These are phyloP conservation scores for Tricholoma sp. DNA, from an alignment of 768 basidiomycete species.

Conservation along the genomic window DNA sequence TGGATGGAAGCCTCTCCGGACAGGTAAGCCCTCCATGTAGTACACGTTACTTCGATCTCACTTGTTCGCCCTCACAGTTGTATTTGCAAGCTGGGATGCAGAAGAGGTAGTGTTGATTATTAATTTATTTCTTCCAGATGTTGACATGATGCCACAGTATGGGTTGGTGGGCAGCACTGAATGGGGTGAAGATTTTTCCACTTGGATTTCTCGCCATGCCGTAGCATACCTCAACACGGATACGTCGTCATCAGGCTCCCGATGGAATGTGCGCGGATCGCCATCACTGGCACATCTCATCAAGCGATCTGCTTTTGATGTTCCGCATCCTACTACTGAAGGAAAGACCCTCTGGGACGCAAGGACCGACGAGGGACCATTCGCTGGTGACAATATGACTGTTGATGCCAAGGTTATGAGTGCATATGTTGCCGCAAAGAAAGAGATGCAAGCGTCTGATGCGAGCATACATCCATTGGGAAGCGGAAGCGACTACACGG, in stretches of 20 bases:
- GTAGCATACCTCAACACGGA: conserved; percentile 88
- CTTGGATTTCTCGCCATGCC: conserved; percentile 74
- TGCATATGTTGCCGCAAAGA: conserved; percentile 33
- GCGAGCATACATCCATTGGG: conserved; percentile 60
- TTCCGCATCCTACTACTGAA: conserved; percentile 66
- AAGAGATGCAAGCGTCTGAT: conserved; percentile 25
- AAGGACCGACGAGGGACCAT: conserved; percentile 52
- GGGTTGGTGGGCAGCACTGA: conserved; percentile 86
- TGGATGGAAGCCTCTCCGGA: conserved; percentile 84
- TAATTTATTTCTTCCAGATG: neutral
- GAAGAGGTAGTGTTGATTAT: conserved; percentile 49
- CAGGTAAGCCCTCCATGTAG: conserved; percentile 23
- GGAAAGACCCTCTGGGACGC: conserved; percentile 80
- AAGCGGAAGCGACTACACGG: conserved; percentile 87
- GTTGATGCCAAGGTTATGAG: conserved; percentile 39
- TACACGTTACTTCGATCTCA: neutral
- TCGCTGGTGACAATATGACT: conserved; percentile 24
- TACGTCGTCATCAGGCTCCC: conserved; percentile 57
- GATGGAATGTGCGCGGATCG: conserved; percentile 54
- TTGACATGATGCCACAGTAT: conserved; percentile 26
- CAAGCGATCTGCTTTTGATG: conserved; percentile 56
- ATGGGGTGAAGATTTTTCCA: conserved; percentile 88
- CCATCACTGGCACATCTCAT: conserved; percentile 82
- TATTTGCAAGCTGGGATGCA: conserved; percentile 73
- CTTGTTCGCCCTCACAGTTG: conserved; percentile 27